phyloP scores from a whole-genome alignment of 2,329 filamentous ascomycete genomes.

The Graphilbum ipis-grandicollis region DNA sequence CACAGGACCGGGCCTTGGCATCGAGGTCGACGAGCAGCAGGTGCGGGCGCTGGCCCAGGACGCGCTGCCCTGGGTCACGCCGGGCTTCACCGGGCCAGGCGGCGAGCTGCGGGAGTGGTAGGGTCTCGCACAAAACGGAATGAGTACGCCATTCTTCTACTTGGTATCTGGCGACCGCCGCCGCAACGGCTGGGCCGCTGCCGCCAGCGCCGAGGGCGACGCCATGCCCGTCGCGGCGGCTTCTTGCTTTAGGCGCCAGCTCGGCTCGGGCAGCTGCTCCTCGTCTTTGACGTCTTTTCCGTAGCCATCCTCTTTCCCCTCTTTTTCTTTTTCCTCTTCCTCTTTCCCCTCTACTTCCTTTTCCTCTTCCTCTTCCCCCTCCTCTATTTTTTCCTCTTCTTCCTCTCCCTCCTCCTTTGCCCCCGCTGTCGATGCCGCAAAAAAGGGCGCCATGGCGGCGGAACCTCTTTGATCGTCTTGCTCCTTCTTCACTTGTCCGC shows the following conservation, averaged over 20 bases:
- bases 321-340: not conserved
- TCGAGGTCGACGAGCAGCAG: conserved; percentile 46
- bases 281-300: not conserved
- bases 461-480: not conserved
- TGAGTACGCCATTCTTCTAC: too few relatives aligned
- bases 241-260: not conserved
- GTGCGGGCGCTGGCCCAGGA: conserved; percentile 33
- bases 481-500: not conserved
- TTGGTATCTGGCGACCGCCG: not conserved
- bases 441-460: not conserved
- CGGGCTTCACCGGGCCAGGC: conserved; percentile 40
- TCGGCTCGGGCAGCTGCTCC: not conserved
- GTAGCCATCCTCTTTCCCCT: not conserved
- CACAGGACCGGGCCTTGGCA: conserved; percentile 37
- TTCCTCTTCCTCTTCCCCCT: not conserved
- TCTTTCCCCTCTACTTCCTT: too few relatives aligned
- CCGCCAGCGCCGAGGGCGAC: not conserved
- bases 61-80: conserved; percentile 34
- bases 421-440: not conserved
- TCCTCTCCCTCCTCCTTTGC: not conserved
- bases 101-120: conserved; percentile 43
- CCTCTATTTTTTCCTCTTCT: not conserved
- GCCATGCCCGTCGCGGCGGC: not conserved
- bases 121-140: too few relatives aligned
- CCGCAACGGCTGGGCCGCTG: not conserved